phyloP scores from a whole-genome alignment of 495 filamentous ascomycete genomes.

The Aspergillus sparsus region DNA sequence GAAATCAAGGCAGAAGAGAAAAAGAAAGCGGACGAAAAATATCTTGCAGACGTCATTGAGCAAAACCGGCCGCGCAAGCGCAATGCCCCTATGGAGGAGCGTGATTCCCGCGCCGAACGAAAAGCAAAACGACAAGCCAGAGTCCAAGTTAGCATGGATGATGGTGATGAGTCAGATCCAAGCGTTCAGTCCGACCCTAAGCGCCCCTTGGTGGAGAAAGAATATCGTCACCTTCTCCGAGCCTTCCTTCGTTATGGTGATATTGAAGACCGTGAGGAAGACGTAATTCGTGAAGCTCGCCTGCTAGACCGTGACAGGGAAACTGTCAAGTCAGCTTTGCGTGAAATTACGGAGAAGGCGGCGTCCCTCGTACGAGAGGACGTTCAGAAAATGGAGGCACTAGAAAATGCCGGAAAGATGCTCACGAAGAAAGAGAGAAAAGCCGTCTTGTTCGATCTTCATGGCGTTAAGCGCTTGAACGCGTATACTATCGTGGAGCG shows the following conservation, averaged over 20 bases:
- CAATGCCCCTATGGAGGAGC: constrained; percentile 64
- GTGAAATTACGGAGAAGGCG: constrained; percentile 73
- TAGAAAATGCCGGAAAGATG: constrained; percentile 69
- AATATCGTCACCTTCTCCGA: constrained; percentile 84
- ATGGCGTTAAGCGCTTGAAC: constrained; percentile 89
- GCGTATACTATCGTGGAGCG: constrained; percentile 91
- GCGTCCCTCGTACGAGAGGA: constrained; percentile 70
- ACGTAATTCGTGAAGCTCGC: constrained; percentile 81
- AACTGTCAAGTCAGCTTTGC: constrained; percentile 67
- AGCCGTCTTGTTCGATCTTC: constrained; percentile 89
- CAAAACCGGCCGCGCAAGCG: constrained; percentile 85
- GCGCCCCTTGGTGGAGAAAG: constrained; percentile 83
- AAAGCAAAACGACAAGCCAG: constrained; percentile 90
- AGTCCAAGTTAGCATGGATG: constrained; percentile 64
- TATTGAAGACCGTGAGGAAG: constrained; percentile 80
- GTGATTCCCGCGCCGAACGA: constrained; percentile 77
- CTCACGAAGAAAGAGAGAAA: constrained; percentile 96
- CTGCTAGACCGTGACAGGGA: constrained; percentile 77
- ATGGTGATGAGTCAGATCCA: constrained; percentile 58
- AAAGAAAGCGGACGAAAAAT: constrained; percentile 75
- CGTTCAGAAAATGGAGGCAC: constrained; percentile 53
- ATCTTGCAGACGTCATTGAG: constrained; percentile 79
- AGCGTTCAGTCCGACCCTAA: constrained; percentile 73
- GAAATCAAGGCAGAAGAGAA: constrained; percentile 87
- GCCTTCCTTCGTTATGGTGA: constrained; percentile 87